Base-by-base conservation (phyloP, 768 basidiomycete species). In the Lentinula guzmanii region DNA sequence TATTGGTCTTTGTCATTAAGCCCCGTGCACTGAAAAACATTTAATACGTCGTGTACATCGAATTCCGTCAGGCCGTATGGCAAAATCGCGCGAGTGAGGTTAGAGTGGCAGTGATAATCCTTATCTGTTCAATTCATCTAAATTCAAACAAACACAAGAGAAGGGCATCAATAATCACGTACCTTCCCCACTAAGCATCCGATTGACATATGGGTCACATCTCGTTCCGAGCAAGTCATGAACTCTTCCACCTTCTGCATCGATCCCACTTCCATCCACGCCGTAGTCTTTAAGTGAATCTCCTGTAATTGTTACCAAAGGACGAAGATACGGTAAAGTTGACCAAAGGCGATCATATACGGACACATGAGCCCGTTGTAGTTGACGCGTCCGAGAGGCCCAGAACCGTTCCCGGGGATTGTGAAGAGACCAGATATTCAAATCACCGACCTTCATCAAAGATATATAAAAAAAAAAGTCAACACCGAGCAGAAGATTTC, bases 141-240 rank as follows among this genome's bases (percentile, higher is more conserved):
- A 11, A 16, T n/a, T 11, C 21, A 11, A 10, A 28, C 1, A 1
- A 21, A 24, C 5, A 51, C n/a, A 51, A 51, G n/a, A 51, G n/a
- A 24, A 24, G 24, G 31, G n/a, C 7, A 21, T 7, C 4, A 33
- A 21, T 18, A 33, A 33, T 31, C 13, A n/a, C 53, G 46, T 41
- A 41, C 53, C 53, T 54, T 54, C 10, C 21, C 53, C 53, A 21
- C 35, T 39, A 6, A 67, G 59, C 63, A 65, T 61, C 41, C 62
- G 63, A 54, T 68, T 68, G 10, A 68, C 62, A 61, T 68, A 68
- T n/a, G 67, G 67, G 53, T 68, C 67, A 57, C 67, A 68, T 35
- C 67, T 60, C n/a, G 67, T 67, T 16, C 67, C 67, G 18, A 68
- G 64, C n/a, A 68, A 62, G 61, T 68, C 67, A 56, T 68, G 67